Conservation (phyloP, 306 rosid genomes). For the Malus fusca region DNA sequence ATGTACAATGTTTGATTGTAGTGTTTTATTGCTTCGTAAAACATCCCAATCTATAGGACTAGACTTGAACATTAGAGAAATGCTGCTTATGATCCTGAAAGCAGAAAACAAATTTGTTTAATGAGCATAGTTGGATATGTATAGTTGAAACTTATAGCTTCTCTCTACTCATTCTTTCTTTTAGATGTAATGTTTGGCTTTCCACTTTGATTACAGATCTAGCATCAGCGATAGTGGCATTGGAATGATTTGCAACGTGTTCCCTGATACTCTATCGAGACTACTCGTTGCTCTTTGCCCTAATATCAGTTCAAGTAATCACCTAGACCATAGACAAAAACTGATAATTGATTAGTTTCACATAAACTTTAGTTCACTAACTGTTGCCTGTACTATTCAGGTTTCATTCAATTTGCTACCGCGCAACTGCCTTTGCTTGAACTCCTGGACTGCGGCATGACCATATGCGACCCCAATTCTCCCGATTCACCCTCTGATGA, state of each 20-base stretch:
- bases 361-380: conserved; percentile 9
- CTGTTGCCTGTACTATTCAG: conserved; percentile 33
- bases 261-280: conserved; percentile 68
- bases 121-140: background rate
- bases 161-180: background rate
- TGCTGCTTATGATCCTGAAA: background rate
- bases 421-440: conserved; percentile 89
- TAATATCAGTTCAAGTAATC: conserved; percentile 86
- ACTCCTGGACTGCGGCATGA: conserved; percentile 98
- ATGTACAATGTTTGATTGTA: background rate
- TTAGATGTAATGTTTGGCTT: conserved; percentile 9
- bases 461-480: conserved; percentile 66
- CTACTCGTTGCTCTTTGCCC: conserved; percentile 97
- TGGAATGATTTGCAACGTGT: conserved; percentile 88
- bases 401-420: conserved; percentile 91
- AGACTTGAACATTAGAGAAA: background rate
- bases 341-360: conserved; percentile 1
- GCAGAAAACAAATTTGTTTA: background rate
- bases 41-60: background rate
- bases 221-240: conserved; percentile 90
- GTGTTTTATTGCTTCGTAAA: background rate
- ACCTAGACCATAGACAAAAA: background rate
- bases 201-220: conserved; percentile 51
- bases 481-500: conserved; percentile 28
- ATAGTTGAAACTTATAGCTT: background rate